Evolutionary conservation across 2,329 filamentous ascomycete genomes (phyloP), one percentile per base, ranked within the genome.

Genomic region (Talaromyces sp.): DNA sequence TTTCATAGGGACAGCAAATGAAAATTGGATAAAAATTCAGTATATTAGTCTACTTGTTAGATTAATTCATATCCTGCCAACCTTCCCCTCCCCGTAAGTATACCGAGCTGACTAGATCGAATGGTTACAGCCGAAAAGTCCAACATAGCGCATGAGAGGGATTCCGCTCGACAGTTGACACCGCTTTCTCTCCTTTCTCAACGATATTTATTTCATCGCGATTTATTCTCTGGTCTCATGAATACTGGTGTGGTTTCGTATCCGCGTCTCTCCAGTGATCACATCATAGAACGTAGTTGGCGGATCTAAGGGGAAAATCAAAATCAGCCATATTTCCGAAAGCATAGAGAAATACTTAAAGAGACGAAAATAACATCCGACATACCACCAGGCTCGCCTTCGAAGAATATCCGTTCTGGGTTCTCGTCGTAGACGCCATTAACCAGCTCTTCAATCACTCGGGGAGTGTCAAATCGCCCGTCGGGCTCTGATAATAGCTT

Each of bases 371-470:
- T 32, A 13, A 5, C 11, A 49, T 31, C 49, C n/a, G 8, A 9
- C 26, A 54, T 56, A 55, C 56, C 38, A 32, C 38, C 35, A 49
- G 38, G 11, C 10, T 14, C 2, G 54, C 21, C 35, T 61, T 35
- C 21, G 21, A 49, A 21, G 19, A 27, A 55, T 32, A 54, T 19
- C 31, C 38, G 19, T 55, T 58, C 8, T 41, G 43, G 49, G 21
- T 46, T 38, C 49, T 51, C 19, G 49, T 61, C 55, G 46, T 58
- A n/a, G 41, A 46, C 50, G 17, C 50, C 52, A 31, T 58, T 58
- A 14, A 61, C 55, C 38, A 61, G 14, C 24, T 61, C 59, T 26
- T 51, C 57, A n/a, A 61, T 61, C 17, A 61, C 59, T 24, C 59
- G 43, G 19, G 41, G 38, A 8, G 59, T 61, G 32, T 61, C 59